Evolutionary conservation across 139 green algal genomes (phyloP).

Genomic region (Coelastrella sp.): DNA sequence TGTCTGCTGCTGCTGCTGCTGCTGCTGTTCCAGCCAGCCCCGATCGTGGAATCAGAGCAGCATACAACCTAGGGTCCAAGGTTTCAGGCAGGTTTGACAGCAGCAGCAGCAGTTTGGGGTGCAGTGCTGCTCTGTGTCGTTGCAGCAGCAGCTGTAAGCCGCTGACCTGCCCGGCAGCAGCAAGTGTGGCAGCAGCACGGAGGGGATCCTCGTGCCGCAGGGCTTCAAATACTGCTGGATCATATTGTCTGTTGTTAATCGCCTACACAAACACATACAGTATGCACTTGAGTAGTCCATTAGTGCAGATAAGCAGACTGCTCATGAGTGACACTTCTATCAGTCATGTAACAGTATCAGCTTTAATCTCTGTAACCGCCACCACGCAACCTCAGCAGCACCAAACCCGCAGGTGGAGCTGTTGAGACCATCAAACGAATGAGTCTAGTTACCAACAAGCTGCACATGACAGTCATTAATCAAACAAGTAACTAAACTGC

Average conservation of each 20-base stretch:
- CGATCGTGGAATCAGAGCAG: slow-evolving; percentile 40
- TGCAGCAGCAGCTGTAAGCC: slow-evolving; percentile 46
- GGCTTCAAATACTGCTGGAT: not conserved
- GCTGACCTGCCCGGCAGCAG: slow-evolving; percentile 24
- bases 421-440: too few relatives aligned
- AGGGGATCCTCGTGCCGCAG: not conserved
- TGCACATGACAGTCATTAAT: too few relatives aligned
- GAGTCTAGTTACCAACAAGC: too few relatives aligned
- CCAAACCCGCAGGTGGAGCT: too few relatives aligned
- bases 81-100: slow-evolving; percentile 51
- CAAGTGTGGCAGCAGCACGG: slow-evolving; percentile 18
- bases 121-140: slow-evolving; percentile 26
- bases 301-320: not conserved
- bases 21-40: not conserved
- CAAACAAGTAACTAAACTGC: too few relatives aligned
- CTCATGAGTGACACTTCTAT: not conserved
- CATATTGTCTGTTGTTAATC: not conserved
- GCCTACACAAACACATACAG: slow-evolving; percentile 5
- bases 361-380: slow-evolving; percentile 36
- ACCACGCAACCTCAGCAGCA: slow-evolving; percentile 17
- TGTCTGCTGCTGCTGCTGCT: not conserved
- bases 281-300: not conserved
- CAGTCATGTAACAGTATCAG: slow-evolving; percentile 23
- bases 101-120: slow-evolving; percentile 31
- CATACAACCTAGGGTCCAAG: slow-evolving; percentile 48